Evolutionary conservation across 2,329 filamentous ascomycete species (phyloP), one percentile per base, ranked within the genome.

Genomic region (Pseudomassariella vexata): DNA sequence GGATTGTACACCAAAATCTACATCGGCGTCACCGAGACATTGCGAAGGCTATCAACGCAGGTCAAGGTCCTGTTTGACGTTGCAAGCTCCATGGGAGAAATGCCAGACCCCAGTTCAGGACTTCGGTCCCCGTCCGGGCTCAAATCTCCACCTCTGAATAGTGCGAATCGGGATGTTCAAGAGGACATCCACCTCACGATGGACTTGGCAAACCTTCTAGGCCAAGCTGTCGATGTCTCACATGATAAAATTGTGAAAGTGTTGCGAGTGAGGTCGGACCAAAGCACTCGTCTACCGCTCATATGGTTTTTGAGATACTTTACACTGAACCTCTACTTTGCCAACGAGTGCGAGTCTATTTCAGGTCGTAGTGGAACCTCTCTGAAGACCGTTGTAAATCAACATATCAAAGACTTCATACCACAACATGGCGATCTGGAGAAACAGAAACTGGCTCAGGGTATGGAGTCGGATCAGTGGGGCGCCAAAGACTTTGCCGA

Each of bases 41-140:
- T 98, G 28, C 73, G 92, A 35, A 75, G 92, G 48, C 65, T 95
- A 6, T 87, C 86, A 12, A 89, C 87, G 1, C 90, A 96, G 54
- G 84, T 92, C 34, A 98, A 98, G 56, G 80, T 96, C 8, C 62
- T 98, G n/a, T 69, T 98, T 8, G 92, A 98, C 56, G 85, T 95
- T 14, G 92, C 89, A 1, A 95, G 88, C 53, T 81, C 77, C 9
- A 70, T 85, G 31, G 68, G 73, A 10, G 62, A 69, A 21, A 52
- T 44, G 15, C 49, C 50, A 24, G 49, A 49, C 36, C 44, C 37
- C 42, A 58, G 44, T 2, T 46, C 52, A 0, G 64, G 61, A 5
- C 36, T 68, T 22, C 65, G 60, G 36, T 73, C 70, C 6, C 68
- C 70, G 2, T 60, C 47, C 26, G 41, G 63, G 2, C 36, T 68